A percentile compares a stretch with the other conserved stretches of the same genome.
Evolutionary conservation across 2,329 filamentous ascomycete genomes (phyloP).

Genomic region (Fusarium secorum): DNA sequence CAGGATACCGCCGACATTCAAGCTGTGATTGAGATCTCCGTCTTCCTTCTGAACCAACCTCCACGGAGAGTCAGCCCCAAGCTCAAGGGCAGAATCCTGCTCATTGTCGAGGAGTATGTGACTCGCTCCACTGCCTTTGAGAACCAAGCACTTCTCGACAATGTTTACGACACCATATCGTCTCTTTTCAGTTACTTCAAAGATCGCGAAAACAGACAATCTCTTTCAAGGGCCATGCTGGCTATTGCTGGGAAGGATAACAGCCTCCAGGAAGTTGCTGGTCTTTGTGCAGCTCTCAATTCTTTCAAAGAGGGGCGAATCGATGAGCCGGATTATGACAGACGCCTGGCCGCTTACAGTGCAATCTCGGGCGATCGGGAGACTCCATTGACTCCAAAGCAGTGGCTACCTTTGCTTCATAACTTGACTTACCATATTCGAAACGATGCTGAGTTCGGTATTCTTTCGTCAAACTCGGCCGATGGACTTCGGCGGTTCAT

Average conservation of each 20-base stretch:
- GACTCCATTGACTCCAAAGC: conserved; percentile 66
- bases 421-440: conserved; percentile 90
- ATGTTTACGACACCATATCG: conserved; percentile 77
- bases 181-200: conserved; percentile 91
- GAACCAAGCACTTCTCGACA: conserved; percentile 60
- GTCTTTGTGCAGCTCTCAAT: conserved; percentile 81
- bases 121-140: conserved; percentile 61
- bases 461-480: conserved; percentile 81
- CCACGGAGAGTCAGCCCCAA: conserved; percentile 81
- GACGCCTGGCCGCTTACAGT: conserved; percentile 78
- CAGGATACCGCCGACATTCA: conserved; percentile 72
- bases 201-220: conserved; percentile 77
- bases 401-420: conserved; percentile 88
- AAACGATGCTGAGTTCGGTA: conserved; percentile 86
- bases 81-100: conserved; percentile 81
- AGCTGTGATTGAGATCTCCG: conserved; percentile 81
- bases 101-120: conserved; percentile 83
- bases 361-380: conserved; percentile 71
- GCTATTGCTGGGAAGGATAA: conserved; percentile 73
- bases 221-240: conserved; percentile 75
- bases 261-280: conserved; percentile 68
- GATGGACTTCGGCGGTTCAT: conserved; percentile 82
- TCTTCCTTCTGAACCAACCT: conserved; percentile 85
- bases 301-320: conserved; percentile 75
- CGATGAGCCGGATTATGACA: conserved; percentile 88